These are phyloP conservation scores for Aphanomyces euteiches DNA, from an alignment of 352 stramenopile species.

Conservation along the genomic window DNA sequence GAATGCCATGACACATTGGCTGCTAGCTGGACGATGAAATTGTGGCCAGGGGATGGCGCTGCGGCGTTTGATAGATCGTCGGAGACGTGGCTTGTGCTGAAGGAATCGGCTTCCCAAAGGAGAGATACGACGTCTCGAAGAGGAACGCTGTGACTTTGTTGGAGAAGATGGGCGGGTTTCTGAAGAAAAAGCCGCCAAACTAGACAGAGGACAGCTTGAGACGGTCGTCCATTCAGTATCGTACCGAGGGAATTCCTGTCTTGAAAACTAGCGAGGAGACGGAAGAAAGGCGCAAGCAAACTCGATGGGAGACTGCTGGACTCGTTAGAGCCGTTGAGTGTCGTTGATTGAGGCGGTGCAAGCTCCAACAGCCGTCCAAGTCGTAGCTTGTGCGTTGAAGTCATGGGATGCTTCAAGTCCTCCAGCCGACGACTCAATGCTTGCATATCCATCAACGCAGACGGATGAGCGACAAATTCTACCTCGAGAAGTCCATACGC, in stretches of 20 bases:
- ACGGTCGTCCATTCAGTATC: too few relatives aligned
- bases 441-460: constrained; percentile 4
- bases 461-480: constrained; percentile 5
- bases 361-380: background rate
- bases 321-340: background rate
- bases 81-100: background rate
- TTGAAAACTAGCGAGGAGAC: background rate
- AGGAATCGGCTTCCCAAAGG: constrained; percentile 12
- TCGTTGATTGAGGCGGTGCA: background rate
- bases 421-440: constrained; percentile 1
- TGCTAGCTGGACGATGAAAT: background rate
- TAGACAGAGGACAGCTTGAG: background rate
- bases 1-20: background rate
- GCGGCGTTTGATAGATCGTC: background rate
- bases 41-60: background rate
- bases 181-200: background rate
- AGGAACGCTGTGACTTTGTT: background rate
- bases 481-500: constrained; percentile 8
- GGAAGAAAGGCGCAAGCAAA: background rate
- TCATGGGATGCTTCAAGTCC: background rate
- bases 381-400: background rate
- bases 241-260: background rate
- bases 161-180: background rate
- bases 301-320: background rate
- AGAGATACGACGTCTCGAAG: constrained; percentile 2